phyloP scores from a whole-genome alignment of 2,329 filamentous ascomycete genomes.

The Podosphaera leucotricha region DNA sequence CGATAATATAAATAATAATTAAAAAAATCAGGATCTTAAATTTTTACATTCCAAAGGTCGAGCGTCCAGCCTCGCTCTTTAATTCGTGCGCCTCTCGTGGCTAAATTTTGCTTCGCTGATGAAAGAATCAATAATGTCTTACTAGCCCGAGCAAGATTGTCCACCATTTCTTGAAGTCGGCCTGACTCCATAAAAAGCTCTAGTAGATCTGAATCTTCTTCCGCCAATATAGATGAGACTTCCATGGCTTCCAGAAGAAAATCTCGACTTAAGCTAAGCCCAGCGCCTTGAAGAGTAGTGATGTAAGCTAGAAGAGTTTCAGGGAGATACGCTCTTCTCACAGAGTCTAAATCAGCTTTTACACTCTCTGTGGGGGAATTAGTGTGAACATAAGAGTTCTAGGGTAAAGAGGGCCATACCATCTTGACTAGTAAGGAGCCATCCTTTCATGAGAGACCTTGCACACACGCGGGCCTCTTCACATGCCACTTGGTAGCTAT shows the following conservation, averaged over 20 bases:
- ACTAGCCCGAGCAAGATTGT: constrained; percentile 36
- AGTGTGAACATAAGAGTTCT: constrained; percentile 2
- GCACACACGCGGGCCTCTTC: constrained; percentile 26
- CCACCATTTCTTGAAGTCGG: constrained; percentile 53
- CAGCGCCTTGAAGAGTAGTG: constrained; percentile 56
- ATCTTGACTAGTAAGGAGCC: constrained; percentile 24
- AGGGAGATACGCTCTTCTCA: constrained; percentile 62
- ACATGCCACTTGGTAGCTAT: background rate
- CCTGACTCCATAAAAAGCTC: constrained; percentile 36
- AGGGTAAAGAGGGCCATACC: constrained; percentile 3
- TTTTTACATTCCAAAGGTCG: constrained; percentile 28
- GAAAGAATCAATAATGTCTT: constrained; percentile 22
- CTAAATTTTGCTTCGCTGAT: constrained; percentile 23
- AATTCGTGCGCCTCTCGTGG: constrained; percentile 31
- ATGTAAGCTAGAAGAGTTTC: constrained; percentile 71
- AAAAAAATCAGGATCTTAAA: background rate
- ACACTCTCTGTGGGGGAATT: constrained; percentile 17
- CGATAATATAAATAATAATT: no score
- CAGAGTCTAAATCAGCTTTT: constrained; percentile 35
- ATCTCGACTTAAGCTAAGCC: constrained; percentile 49
- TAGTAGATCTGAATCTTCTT: constrained; percentile 42
- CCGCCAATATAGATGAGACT: constrained; percentile 51
- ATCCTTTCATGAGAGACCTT: constrained; percentile 36
- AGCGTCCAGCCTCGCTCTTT: constrained; percentile 38
- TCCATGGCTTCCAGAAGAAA: constrained; percentile 71